Base-by-base conservation (phyloP, 1,284 basidiomycete species). In the Sparassis latifolia region DNA sequence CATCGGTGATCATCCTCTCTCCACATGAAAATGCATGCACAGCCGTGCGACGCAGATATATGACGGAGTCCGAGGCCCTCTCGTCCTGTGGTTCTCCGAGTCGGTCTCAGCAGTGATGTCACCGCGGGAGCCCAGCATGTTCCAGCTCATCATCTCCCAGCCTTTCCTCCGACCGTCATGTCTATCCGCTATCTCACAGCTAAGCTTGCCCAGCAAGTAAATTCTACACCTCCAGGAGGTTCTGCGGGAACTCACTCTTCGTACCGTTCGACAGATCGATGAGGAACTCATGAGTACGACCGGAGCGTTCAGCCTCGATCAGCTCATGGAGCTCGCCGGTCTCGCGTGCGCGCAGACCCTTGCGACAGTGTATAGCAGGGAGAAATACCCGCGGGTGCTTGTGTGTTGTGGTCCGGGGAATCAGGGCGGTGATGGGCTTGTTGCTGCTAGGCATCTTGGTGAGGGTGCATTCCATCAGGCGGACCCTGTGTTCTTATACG, bases 311-410 rank as follows among this genome's bases (percentile, higher is more conserved):
- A 92, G 89, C 60, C 72, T 97, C 39, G 92, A 96, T 62, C 93
- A 96, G 90, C 74, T 99, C 31, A 99, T 99, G 95, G 96, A 99
- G 65, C 80, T 99, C 2, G 97, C 97, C n/a, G 97, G 97, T 0
- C 74, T 98, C 10, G 87, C 96, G 0, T 97, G 96, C 62, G 97
- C 97, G 0, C 92, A 96, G 67, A 82, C 90, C 0, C 73, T 98
- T 1, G 85, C 86, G 10, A 85, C 77, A 20, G 83, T 85, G 2
- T 98, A 91, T 64, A 77, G 77, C 29, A 80, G 75, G 32, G 74
- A 80, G 2, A 79, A 74, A 47, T 80, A 89, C 64, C 75, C 75
- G 29, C 79, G 80, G 5, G 90, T 98, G 3, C 75, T 99, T 31
- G 90, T 99, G 1, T 94, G 91, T 58, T 97, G 94, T 63, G 97